A percentile compares a stretch with the other conserved stretches of the same genome.
Conservation (phyloP, 352 stramenopile species). For the Phytopythium oedochilum region DNA sequence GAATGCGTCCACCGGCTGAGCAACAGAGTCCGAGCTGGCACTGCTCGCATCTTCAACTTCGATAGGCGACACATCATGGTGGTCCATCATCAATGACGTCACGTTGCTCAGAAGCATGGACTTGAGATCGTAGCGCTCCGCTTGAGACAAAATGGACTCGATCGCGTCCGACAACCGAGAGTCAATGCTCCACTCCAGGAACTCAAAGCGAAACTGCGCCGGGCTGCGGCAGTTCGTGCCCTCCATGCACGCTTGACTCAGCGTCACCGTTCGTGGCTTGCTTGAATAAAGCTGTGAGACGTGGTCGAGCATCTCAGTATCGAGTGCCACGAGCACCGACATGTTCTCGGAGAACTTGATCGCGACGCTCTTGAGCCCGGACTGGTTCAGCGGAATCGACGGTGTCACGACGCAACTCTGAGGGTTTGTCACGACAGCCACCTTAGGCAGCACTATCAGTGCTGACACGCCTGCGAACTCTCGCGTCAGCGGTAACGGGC, state of each 20-base stretch:
- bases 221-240: conserved; percentile 65
- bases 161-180: conserved; percentile 58
- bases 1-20: conserved; percentile 46
- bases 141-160: conserved; percentile 57
- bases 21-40: conserved; percentile 1
- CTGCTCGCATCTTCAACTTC: background rate
- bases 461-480: conserved; percentile 37
- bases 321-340: conserved; percentile 67
- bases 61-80: conserved; percentile 11
- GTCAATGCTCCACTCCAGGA: conserved; percentile 80
- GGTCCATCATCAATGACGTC: conserved; percentile 36
- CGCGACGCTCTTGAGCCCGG: conserved; percentile 50
- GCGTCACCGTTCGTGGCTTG: conserved; percentile 65
- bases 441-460: conserved; percentile 56
- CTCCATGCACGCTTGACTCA: conserved; percentile 64
- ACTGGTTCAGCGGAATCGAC: conserved; percentile 61
- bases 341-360: conserved; percentile 84
- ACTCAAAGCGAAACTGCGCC: conserved; percentile 75
- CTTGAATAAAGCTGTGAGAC: conserved; percentile 72
- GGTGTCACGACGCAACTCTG: conserved; percentile 52
- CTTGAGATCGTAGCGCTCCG: conserved; percentile 64
- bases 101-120: conserved; percentile 60
- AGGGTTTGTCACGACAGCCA: conserved; percentile 31
- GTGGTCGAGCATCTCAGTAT: conserved; percentile 73
- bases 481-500: conserved; percentile 38